Conservation (phyloP, 2,329 filamentous ascomycete genomes). For the Scortechinia acanthostroma region DNA sequence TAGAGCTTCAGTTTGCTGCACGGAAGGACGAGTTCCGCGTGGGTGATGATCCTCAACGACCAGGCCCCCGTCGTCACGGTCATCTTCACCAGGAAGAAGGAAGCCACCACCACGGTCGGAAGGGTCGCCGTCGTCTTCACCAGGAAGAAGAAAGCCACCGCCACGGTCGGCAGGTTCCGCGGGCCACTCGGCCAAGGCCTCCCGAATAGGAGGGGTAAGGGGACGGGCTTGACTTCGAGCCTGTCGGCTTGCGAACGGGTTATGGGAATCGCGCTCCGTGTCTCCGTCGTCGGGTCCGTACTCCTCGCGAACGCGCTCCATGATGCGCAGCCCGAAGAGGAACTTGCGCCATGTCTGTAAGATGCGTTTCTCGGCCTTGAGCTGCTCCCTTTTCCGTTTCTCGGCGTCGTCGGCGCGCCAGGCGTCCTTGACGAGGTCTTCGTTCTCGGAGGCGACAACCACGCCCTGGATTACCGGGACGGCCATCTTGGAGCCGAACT, state of each 20-base stretch:
- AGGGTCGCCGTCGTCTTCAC: background rate
- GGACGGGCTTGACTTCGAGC: too few relatives aligned
- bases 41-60: background rate
- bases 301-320: background rate
- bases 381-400: constrained; percentile 1
- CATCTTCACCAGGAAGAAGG: constrained; percentile 1
- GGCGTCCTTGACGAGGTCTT: constrained; percentile 45
- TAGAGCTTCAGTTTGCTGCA: background rate
- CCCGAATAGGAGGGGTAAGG: too few relatives aligned
- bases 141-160: background rate
- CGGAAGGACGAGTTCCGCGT: background rate
- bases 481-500: constrained; percentile 47
- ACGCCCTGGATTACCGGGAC: constrained; percentile 58
- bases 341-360: constrained; percentile 1
- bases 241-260: background rate
- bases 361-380: constrained; percentile 2
- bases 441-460: constrained; percentile 53
- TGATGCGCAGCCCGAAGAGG: background rate
- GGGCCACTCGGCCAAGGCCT: too few relatives aligned
- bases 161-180: background rate
- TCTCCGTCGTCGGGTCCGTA: background rate
- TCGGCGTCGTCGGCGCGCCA: constrained; percentile 42
- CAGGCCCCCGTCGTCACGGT: background rate
- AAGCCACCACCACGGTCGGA: background rate
- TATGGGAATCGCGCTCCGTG: background rate